These are phyloP conservation scores for Groenewaldozyma salmanticensis DNA, from an alignment of 805 yeast genomes.

Conservation along the genomic window DNA sequence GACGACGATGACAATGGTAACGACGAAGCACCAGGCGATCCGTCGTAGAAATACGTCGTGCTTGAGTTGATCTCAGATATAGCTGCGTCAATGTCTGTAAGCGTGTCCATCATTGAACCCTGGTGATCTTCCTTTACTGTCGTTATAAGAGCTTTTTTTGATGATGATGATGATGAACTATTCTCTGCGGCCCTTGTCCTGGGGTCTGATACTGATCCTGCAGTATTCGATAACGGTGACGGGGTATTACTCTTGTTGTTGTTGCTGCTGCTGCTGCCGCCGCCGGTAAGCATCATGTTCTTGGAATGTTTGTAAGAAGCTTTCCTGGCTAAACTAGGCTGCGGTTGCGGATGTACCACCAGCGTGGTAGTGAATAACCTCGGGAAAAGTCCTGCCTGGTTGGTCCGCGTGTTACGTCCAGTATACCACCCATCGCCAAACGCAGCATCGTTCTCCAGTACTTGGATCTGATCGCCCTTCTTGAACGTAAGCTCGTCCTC, in stretches of 20 bases:
- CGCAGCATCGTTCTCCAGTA: conserved; percentile 85
- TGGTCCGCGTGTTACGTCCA: conserved; percentile 65
- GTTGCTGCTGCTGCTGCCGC: conserved; percentile 7
- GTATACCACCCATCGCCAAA: conserved; percentile 97
- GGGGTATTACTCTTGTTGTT: conserved; percentile 2
- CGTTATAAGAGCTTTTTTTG: background rate
- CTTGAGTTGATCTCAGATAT: conserved; percentile 22
- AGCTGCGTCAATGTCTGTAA: conserved; percentile 33
- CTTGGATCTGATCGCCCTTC: conserved; percentile 79
- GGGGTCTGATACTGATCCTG: no score
- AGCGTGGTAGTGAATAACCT: conserved; percentile 63
- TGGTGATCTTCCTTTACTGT: background rate
- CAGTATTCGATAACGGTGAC: conserved; percentile 1
- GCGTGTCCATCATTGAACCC: conserved; percentile 19
- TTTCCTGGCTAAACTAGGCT: background rate
- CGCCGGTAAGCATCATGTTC: conserved; percentile 1
- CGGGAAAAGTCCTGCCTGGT: conserved; percentile 82
- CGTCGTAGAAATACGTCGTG: background rate
- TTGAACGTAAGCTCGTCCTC: conserved; percentile 80
- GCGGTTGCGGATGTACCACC: background rate
- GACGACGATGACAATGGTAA: background rate
- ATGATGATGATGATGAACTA: background rate
- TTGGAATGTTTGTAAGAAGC: background rate
- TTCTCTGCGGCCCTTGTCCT: conserved; percentile 2
- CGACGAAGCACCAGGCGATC: background rate